phyloP scores from a whole-genome alignment of 2,329 filamentous ascomycete genomes.

The Colletotrichum caudatum region DNA sequence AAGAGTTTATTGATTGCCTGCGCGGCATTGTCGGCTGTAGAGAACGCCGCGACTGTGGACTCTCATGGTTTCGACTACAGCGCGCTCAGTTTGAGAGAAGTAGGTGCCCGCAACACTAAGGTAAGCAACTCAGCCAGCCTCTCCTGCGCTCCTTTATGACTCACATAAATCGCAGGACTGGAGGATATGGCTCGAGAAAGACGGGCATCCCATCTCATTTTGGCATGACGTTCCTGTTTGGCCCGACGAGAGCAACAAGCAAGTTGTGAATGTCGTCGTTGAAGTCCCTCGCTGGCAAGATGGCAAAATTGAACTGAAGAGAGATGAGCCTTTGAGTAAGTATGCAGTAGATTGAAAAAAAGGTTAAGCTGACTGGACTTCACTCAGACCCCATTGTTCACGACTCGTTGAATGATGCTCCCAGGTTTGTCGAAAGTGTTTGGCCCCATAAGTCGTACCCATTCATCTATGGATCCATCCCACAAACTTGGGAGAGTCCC shows the following conservation, averaged over 20 bases:
- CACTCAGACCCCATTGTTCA: conserved; percentile 55
- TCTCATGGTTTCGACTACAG: conserved; percentile 45
- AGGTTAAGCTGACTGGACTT: background rate
- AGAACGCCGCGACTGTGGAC: background rate
- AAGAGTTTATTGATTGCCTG: background rate
- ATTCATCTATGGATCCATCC: conserved; percentile 58
- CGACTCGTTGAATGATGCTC: conserved; percentile 52
- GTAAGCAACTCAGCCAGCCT: conserved; percentile 42
- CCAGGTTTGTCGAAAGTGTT: conserved; percentile 56
- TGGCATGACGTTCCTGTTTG: conserved; percentile 58
- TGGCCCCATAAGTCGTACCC: conserved; percentile 60
- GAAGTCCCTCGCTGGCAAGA: conserved; percentile 59
- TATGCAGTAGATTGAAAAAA: too few species aligned
- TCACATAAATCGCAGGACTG: conserved; percentile 49
- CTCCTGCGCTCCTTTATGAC: too few species aligned
- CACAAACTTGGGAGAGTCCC: conserved; percentile 59
- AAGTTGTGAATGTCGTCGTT: conserved; percentile 54
- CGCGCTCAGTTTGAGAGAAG: conserved; percentile 49
- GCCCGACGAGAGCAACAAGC: conserved; percentile 50
- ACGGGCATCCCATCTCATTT: conserved; percentile 55
- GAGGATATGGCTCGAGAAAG: conserved; percentile 56
- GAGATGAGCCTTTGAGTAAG: conserved; percentile 54
- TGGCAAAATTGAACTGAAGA: conserved; percentile 54
- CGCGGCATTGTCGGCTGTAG: background rate
- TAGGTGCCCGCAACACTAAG: conserved; percentile 54